phyloP scores from a whole-genome alignment of 768 basidiomycete genomes.

The Tulasnella sp. region DNA sequence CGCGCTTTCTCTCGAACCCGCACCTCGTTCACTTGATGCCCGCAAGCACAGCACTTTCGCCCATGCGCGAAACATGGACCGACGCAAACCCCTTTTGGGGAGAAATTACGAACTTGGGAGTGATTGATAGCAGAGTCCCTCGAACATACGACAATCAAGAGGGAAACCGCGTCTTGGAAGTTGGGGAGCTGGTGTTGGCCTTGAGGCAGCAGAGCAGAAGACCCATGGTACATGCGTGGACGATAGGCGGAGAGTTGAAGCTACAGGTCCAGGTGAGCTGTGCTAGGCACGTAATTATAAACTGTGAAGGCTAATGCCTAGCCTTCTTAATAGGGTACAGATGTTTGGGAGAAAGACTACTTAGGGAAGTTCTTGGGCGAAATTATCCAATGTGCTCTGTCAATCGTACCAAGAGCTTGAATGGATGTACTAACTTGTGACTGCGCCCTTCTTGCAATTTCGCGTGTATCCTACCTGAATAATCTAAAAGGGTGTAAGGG shows the following conservation, averaged over 20 bases:
- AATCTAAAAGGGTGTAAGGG: too few species aligned
- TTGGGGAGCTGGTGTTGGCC: constrained; percentile 8
- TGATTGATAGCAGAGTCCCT: constrained; percentile 3
- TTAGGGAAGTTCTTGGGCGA: constrained; percentile 19
- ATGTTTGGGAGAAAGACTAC: constrained; percentile 20
- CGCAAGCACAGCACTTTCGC: neutral
- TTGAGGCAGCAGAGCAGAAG: constrained; percentile 14
- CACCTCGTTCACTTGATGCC: constrained; percentile 7
- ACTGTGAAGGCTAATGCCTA: too few species aligned
- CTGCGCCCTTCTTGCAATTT: too few species aligned
- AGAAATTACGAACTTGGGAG: constrained; percentile 27
- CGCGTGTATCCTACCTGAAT: too few species aligned
- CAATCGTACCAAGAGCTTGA: neutral
- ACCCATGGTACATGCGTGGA: constrained; percentile 19
- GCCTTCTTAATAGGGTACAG: neutral
- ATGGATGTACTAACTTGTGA: neutral
- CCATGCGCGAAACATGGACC: neutral
- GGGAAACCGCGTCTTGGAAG: neutral
- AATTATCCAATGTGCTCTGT: constrained; percentile 13
- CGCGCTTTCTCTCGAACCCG: constrained; percentile 7
- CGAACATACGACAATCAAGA: neutral
- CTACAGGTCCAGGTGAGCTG: constrained; percentile 18
- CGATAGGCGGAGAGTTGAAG: neutral
- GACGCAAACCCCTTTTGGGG: constrained; percentile 19
- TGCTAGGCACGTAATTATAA: too few species aligned